Evolutionary conservation across 768 basidiomycete species (phyloP), one percentile per base, ranked within the genome.

Genomic region (Paxillus rubicundulus): DNA sequence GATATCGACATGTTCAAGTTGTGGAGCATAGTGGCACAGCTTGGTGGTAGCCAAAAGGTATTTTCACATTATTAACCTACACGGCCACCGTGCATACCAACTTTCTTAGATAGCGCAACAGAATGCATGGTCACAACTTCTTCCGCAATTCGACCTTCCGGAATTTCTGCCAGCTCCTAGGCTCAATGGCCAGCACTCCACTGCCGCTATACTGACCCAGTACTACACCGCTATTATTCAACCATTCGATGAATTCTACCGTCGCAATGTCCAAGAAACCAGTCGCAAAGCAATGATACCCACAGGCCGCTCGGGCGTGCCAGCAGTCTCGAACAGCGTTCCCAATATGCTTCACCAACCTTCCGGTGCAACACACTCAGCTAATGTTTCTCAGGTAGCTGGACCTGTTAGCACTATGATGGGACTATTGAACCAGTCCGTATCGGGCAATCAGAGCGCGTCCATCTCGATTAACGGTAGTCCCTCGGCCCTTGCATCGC

Each of bases 1-100:
- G 88, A 91, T 59, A 70, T 92, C 41, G 85, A 88, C 64, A 67
- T 92, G n/a, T 84, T 86, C 68, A 86, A 77, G 62, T 70, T 92
- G 9, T 92, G 86, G 84, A 75, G 74, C 12, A 55, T 81, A 38
- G 85, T 88, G 41, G 71, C 71, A 52, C 77, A 82, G 56, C 60
- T 70, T 33, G 90, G 91, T 21, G 89, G 89, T 27, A 73, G 74
- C 16, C 66, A 70, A 55, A 81, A 77, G 61, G 90, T 90, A 71
- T 61, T 79, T 72, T 48, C 17, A 39, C 53, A 46, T 50, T 58
- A 55, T 21, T 53, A 53, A 54, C 40, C 47, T 47, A 30, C 46
- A 53, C 58, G 56, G 53, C 58, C 49, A 46, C 54, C 27, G 50
- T 45, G 9, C 47, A 9, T 43, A 39, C 37, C 45, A 40, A 40